Percentiles rank a stretch among this genome's conserved stretches.
phyloP scores from a whole-genome alignment of 495 filamentous ascomycete genomes.

The Annulohypoxylon bovei region DNA sequence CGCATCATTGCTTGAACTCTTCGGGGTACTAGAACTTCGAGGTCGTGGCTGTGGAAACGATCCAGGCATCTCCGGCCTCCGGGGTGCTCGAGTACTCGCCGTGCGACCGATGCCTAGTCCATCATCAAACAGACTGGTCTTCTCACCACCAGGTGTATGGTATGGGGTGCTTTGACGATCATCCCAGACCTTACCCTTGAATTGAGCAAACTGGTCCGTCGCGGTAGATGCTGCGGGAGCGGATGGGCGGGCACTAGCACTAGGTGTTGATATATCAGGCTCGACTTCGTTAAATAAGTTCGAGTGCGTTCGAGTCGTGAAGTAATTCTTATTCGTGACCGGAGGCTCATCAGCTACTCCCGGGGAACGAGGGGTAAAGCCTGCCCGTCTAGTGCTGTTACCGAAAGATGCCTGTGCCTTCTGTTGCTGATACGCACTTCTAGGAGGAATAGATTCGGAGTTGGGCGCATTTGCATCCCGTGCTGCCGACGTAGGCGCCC shows the following conservation, averaged over 20 bases:
- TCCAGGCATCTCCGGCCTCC: constrained; percentile 36
- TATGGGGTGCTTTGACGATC: constrained; percentile 74
- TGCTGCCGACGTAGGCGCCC: constrained; percentile 42
- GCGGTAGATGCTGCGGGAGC: constrained; percentile 23
- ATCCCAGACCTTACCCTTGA: constrained; percentile 55
- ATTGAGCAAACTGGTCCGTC: constrained; percentile 57
- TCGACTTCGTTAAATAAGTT: constrained; percentile 44
- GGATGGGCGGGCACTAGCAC: background rate
- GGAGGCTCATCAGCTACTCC: constrained; percentile 56
- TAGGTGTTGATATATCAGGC: constrained; percentile 49
- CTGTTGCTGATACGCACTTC: constrained; percentile 55
- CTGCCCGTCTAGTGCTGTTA: constrained; percentile 43
- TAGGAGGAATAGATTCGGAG: constrained; percentile 38
- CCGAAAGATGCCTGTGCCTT: constrained; percentile 59
- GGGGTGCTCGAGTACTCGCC: constrained; percentile 36
- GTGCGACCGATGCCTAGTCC: constrained; percentile 35
- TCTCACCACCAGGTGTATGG: constrained; percentile 73
- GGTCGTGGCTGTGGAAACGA: constrained; percentile 28
- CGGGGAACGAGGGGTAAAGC: constrained; percentile 54
- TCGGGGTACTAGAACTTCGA: constrained; percentile 41
- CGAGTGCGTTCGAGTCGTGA: constrained; percentile 49
- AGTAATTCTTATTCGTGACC: constrained; percentile 54
- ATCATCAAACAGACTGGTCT: constrained; percentile 64
- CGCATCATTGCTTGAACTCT: constrained; percentile 36
- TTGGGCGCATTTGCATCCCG: constrained; percentile 27